phyloP scores from a whole-genome alignment of 2,329 filamentous ascomycete genomes.

The Botrytis tulipae region DNA sequence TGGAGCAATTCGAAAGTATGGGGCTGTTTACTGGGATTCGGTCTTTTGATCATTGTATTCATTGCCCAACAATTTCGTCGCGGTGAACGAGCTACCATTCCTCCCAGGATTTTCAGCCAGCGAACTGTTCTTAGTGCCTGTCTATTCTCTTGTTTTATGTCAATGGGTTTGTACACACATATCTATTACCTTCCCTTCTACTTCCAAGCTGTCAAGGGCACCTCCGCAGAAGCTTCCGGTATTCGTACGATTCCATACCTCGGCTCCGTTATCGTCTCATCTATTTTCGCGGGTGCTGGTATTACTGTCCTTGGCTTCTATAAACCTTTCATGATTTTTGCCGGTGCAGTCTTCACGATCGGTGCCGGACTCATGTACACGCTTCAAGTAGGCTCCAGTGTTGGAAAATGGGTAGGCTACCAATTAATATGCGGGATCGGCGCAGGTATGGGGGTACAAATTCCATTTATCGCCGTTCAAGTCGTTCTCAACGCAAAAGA shows the following conservation, averaged over 20 bases:
- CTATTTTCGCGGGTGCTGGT: conserved; percentile 42
- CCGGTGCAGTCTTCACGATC: conserved; percentile 45
- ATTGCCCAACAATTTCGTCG: conserved; percentile 43
- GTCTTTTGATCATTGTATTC: conserved; percentile 41
- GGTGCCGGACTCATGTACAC: conserved; percentile 46
- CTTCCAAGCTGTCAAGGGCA: conserved; percentile 49
- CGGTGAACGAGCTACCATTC: conserved; percentile 52
- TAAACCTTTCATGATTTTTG: conserved; percentile 48
- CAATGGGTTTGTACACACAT: conserved; percentile 43
- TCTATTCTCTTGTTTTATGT: conserved; percentile 39
- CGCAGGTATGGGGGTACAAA: conserved; percentile 46
- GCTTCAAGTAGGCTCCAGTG: conserved; percentile 44
- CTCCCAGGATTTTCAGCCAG: conserved; percentile 45
- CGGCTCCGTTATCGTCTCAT: conserved; percentile 45
- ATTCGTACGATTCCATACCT: conserved; percentile 46
- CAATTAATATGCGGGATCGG: conserved; percentile 51
- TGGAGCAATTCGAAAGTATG: conserved; percentile 47
- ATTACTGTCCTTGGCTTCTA: conserved; percentile 45
- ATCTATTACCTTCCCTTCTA: conserved; percentile 47
- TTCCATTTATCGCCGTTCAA: conserved; percentile 52
- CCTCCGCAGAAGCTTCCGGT: conserved; percentile 42
- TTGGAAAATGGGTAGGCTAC: conserved; percentile 52
- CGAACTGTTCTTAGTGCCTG: conserved; percentile 41
- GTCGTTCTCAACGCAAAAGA: conserved; percentile 51
- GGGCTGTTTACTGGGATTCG: conserved; percentile 45